These are phyloP conservation scores for Bipolaris bicolor DNA, from an alignment of 2,329 filamentous ascomycete species.

Conservation along the genomic window DNA sequence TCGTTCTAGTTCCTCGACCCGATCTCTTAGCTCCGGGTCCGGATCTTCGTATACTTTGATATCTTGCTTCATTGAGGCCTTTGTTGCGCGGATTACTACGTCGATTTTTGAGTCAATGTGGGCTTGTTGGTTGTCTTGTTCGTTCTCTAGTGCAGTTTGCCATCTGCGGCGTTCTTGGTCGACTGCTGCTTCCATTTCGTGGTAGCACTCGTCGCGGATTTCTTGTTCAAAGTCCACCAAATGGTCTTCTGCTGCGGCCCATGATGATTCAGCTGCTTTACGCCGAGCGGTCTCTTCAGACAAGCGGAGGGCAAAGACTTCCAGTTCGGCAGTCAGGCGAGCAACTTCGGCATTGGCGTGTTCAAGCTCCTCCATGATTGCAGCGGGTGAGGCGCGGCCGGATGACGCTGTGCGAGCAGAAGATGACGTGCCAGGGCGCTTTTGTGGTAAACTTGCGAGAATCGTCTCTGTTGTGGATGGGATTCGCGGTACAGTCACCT, in stretches of 20 bases:
- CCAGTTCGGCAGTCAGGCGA: conserved; percentile 77
- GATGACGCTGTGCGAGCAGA: conserved; percentile 44
- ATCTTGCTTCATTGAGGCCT: conserved; percentile 48
- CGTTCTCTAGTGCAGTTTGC: conserved; percentile 77
- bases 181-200: conserved; percentile 81
- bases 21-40: conserved; percentile 46
- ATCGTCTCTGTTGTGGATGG: conserved; percentile 82
- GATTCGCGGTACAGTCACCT: conserved; percentile 88
- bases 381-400: conserved; percentile 55
- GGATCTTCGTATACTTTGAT: conserved; percentile 53
- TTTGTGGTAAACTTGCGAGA: conserved; percentile 39
- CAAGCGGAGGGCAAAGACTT: conserved; percentile 72
- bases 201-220: conserved; percentile 85
- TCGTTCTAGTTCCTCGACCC: conserved; percentile 50
- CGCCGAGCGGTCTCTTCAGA: conserved; percentile 73
- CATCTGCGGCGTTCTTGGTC: conserved; percentile 79
- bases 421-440: conserved; percentile 39
- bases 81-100: conserved; percentile 64
- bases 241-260: conserved; percentile 67
- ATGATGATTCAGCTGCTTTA: conserved; percentile 73
- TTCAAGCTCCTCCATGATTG: conserved; percentile 72
- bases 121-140: conserved; percentile 78
- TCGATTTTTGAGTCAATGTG: conserved; percentile 90
- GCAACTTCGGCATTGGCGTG: conserved; percentile 80
- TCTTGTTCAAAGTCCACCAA: conserved; percentile 81